Conservation (phyloP, 768 basidiomycete genomes). For the Piloderma croceum region DNA sequence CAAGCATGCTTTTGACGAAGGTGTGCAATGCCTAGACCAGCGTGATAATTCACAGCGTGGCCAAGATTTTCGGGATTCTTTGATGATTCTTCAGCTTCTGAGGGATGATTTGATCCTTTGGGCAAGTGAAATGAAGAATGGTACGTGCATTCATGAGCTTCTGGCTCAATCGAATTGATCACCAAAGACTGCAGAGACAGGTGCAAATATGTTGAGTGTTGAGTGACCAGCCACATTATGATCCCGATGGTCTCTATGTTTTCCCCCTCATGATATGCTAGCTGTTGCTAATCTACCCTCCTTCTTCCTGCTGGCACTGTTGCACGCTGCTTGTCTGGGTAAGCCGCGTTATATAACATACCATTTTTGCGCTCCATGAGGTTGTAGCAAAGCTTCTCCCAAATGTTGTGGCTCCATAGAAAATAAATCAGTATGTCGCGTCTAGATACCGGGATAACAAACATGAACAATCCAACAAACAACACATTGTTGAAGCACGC, state of each 20-base stretch:
- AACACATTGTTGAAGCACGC: slow-evolving; percentile 1
- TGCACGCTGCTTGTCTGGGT: too few relatives aligned
- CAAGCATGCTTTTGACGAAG: slow-evolving; percentile 90
- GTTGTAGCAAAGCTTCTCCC: too few relatives aligned
- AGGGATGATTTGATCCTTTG: slow-evolving; percentile 84
- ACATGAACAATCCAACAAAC: too few relatives aligned
- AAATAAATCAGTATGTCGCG: too few relatives aligned
- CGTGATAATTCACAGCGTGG: slow-evolving; percentile 29
- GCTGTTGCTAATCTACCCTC: too few relatives aligned
- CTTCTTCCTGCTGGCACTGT: too few relatives aligned
- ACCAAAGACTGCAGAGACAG: too few relatives aligned
- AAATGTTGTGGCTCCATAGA: too few relatives aligned
- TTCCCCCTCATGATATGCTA: slow-evolving; percentile 1
- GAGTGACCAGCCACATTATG: slow-evolving; percentile 1
- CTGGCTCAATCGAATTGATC: too few relatives aligned
- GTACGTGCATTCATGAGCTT: slow-evolving; percentile 20
- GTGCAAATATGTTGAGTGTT: too few relatives aligned
- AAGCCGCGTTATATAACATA: neutral
- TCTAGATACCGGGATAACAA: too few relatives aligned
- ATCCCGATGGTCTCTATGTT: slow-evolving; percentile 1
- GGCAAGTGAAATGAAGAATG: slow-evolving; percentile 65
- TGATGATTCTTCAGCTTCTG: slow-evolving; percentile 78
- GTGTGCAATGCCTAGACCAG: slow-evolving; percentile 58
- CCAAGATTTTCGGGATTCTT: slow-evolving; percentile 58
- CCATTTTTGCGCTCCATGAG: slow-evolving; percentile 3